Evolutionary conservation across 306 rosid genomes (phyloP), one percentile per base, ranked within the genome.

Genomic region (Hippophae rhamnoides): DNA sequence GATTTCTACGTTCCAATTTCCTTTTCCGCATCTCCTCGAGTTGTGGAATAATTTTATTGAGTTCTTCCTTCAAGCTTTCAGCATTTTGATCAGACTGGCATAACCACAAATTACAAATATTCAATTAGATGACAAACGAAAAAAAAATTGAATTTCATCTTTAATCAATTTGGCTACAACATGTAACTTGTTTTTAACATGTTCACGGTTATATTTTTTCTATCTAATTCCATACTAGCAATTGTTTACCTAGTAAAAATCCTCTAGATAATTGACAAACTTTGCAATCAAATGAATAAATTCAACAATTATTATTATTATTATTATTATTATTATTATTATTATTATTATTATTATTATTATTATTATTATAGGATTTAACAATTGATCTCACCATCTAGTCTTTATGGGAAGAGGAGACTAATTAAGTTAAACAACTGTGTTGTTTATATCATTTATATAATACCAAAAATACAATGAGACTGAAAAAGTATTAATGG

Each of bases 61-160:
- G 82, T 71, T 65, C 79, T 58, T 70, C 71, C 74, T 76, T 88
- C 86, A 88, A 72, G 80, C 68, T 68, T 64, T 70, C 86, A 6
- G 65, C 54, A 57, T 66, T 78, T 13, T 57, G 46, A 69, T 78
- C 82, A 70, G 72, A 31, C 94, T 88, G 74, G 65, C 44, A 46
- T 62, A 74, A 26, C 38, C 26, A 7, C 13, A 43, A 4, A 23
- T 25, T 13, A 45, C 12, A 51, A 25, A 11, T 11, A 6, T 7
- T 46, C 38, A 44, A 69, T 59, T 31, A 44, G 57, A 73, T 5
- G 54, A 57, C 54, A 6, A 59, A 18, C 23, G 23, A 56, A 43
- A 48, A 14, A 48, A 48, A 7, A 8, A 6, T 14, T 9, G 6
- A 12, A 48, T 48, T 11, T 10, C 6, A 48, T 31, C 38, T 31